phyloP scores from a whole-genome alignment of 202 grass and related monocot species.

The Carex sylvatica region DNA sequence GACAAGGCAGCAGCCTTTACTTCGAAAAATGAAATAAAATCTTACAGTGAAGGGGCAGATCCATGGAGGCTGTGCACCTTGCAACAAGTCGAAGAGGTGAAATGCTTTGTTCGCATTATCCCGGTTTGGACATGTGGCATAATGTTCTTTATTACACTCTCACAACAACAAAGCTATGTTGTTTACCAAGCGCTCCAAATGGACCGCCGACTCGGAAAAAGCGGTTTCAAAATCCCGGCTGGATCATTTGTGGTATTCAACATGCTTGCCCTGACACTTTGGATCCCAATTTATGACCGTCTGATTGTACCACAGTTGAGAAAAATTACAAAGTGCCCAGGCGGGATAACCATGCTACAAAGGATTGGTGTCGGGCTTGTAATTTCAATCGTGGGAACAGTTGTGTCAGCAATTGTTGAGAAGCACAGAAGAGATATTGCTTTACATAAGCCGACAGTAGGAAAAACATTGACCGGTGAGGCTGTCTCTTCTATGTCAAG shows the following conservation, averaged over 20 bases:
- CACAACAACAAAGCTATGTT: slow-evolving; percentile 44
- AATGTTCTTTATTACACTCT: slow-evolving; percentile 40
- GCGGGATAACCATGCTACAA: slow-evolving; percentile 58
- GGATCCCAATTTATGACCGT: slow-evolving; percentile 60
- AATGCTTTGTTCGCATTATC: slow-evolving; percentile 48
- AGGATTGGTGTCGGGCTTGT: slow-evolving; percentile 48
- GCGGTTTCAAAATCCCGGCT: slow-evolving; percentile 41
- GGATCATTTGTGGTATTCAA: slow-evolving; percentile 70
- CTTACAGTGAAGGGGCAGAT: neutral
- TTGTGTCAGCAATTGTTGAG: slow-evolving; percentile 41
- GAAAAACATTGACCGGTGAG: neutral
- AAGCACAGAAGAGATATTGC: slow-evolving; percentile 28
- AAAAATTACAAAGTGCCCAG: slow-evolving; percentile 33
- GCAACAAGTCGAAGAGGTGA: slow-evolving; percentile 78
- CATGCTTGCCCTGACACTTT: slow-evolving; percentile 59
- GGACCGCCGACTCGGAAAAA: slow-evolving; percentile 33
- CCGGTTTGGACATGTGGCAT: slow-evolving; percentile 63
- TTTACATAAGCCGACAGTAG: slow-evolving; percentile 3
- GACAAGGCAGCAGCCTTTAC: slow-evolving; percentile 48
- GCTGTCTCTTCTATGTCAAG: slow-evolving; percentile 25
- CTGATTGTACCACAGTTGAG: slow-evolving; percentile 43
- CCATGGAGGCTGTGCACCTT: slow-evolving; percentile 48
- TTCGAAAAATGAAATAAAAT: slow-evolving; percentile 4
- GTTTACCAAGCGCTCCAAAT: slow-evolving; percentile 62
- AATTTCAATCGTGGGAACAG: slow-evolving; percentile 39